Conservation (phyloP, 768 basidiomycete species). For the Naganishia kalamii region DNA sequence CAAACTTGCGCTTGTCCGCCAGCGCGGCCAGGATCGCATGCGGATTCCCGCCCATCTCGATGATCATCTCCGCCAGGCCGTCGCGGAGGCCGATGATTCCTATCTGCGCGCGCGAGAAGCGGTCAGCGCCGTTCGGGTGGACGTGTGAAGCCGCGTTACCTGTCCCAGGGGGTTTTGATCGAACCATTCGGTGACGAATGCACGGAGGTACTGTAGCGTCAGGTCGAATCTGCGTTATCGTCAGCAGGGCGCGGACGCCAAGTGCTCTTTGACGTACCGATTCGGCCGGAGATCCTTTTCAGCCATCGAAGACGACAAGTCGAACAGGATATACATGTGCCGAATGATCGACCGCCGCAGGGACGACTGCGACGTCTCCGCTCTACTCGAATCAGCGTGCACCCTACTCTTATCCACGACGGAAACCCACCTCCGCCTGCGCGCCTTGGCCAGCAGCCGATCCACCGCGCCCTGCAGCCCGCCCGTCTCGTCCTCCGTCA, state of each 20-base stretch:
- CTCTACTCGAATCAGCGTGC: slow-evolving; percentile 19
- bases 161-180: slow-evolving; percentile 98
- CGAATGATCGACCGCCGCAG: slow-evolving; percentile 93
- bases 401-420: background rate
- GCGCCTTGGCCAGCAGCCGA: slow-evolving; percentile 75
- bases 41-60: slow-evolving; percentile 93
- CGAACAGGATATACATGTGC: slow-evolving; percentile 84
- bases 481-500: slow-evolving; percentile 90
- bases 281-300: slow-evolving; percentile 95
- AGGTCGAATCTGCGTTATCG: slow-evolving; percentile 70
- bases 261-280: slow-evolving; percentile 29
- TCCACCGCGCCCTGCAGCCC: slow-evolving; percentile 85
- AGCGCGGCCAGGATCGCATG: slow-evolving; percentile 88
- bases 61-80: slow-evolving; percentile 80
- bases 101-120: slow-evolving; percentile 49
- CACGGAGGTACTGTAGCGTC: slow-evolving; percentile 78
- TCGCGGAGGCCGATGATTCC: slow-evolving; percentile 88
- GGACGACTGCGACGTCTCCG: slow-evolving; percentile 54
- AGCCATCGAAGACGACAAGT: slow-evolving; percentile 83
- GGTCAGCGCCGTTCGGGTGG: background rate
- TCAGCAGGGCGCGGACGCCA: no score
- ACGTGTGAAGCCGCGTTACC: slow-evolving; percentile 15
- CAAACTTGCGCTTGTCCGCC: slow-evolving; percentile 76
- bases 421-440: slow-evolving; percentile 65
- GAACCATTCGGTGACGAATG: slow-evolving; percentile 94